phyloP scores from a whole-genome alignment of 164 flowering plant species.

The Hamamelis virginiana region DNA sequence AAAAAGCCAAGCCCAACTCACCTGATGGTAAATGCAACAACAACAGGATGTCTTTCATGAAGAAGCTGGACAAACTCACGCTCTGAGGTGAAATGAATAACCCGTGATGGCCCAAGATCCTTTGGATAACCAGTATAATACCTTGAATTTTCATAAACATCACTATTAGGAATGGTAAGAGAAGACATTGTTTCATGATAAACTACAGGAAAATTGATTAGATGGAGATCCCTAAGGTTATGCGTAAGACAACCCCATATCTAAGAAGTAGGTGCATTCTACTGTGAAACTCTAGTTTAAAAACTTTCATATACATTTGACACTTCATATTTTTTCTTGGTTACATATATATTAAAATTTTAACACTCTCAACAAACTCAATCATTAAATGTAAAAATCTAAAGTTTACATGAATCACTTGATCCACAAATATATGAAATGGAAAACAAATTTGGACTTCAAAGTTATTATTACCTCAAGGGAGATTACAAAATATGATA shows the following conservation, averaged over 20 bases:
- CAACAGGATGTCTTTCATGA: slow-evolving; percentile 80
- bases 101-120: slow-evolving; percentile 82
- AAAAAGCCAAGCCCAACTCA: slow-evolving; percentile 13
- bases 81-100: slow-evolving; percentile 84
- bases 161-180: background rate
- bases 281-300: background rate
- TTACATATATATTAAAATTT: no score
- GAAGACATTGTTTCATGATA: background rate
- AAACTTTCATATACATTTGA: background rate
- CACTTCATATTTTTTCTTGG: background rate
- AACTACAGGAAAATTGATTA: background rate
- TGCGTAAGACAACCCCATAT: background rate
- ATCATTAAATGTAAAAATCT: background rate
- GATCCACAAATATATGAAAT: background rate
- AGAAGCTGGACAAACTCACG: slow-evolving; percentile 89
- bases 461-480: background rate
- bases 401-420: background rate
- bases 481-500: background rate
- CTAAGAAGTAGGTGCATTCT: background rate
- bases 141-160: slow-evolving; percentile 35
- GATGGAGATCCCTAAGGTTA: background rate
- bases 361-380: background rate
- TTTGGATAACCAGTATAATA: slow-evolving; percentile 92
- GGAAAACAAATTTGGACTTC: background rate
- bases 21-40: slow-evolving; percentile 90